These are phyloP conservation scores for Penicillium sp. DNA, from an alignment of 2,329 filamentous ascomycete genomes.

Conservation along the genomic window DNA sequence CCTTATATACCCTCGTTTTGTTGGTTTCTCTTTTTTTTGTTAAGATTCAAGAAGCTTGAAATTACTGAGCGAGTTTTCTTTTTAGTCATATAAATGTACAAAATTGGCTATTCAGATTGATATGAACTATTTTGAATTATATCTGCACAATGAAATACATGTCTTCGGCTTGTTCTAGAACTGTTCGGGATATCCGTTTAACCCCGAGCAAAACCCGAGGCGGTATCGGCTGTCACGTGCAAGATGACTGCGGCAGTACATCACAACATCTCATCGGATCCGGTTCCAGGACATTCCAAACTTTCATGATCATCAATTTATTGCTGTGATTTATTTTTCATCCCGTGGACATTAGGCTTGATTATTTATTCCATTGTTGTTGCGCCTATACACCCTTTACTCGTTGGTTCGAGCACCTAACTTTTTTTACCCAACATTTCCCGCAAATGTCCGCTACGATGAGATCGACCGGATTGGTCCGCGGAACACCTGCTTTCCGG, in stretches of 20 bases:
- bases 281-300: constrained; percentile 9
- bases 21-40: neutral
- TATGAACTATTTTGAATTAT: neutral
- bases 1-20: constrained; percentile 4
- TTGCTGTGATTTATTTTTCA: constrained; percentile 1
- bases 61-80: neutral
- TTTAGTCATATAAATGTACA: neutral
- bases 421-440: constrained; percentile 26
- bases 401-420: constrained; percentile 25
- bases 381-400: constrained; percentile 14
- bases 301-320: constrained; percentile 3
- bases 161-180: neutral
- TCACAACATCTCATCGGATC: constrained; percentile 18
- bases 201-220: constrained; percentile 19
- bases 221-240: constrained; percentile 22
- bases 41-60: neutral
- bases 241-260: constrained; percentile 16
- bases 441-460: constrained; percentile 40
- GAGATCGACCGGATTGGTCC: constrained; percentile 41
- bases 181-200: constrained; percentile 3
- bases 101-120: neutral
- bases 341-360: constrained; percentile 6
- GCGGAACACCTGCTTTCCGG: constrained; percentile 34
- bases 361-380: constrained; percentile 10
- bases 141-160: neutral